Evolutionary conservation across 1,139 yeast species (phyloP).

Genomic region (Komagataea norvegica): DNA sequence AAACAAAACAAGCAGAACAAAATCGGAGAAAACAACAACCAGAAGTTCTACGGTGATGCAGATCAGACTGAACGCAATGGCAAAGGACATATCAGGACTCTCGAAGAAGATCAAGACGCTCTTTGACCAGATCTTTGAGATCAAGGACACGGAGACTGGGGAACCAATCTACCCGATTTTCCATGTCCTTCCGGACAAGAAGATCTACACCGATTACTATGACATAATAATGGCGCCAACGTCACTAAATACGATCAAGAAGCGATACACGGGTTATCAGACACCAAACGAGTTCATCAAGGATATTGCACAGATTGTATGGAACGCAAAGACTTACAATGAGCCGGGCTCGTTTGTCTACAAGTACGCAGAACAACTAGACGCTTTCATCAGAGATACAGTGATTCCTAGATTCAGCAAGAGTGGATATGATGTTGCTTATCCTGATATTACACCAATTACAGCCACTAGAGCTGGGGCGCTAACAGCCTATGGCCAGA

Average conservation of each 20-base stretch:
- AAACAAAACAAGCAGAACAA: slow-evolving; percentile 2
- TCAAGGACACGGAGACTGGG: slow-evolving; percentile 38
- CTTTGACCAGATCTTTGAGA: slow-evolving; percentile 40
- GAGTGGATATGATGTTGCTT: slow-evolving; percentile 40
- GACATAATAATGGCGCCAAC: slow-evolving; percentile 65
- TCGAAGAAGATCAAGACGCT: slow-evolving; percentile 37
- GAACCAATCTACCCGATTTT: slow-evolving; percentile 26
- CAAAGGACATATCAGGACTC: slow-evolving; percentile 29
- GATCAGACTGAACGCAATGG: slow-evolving; percentile 5
- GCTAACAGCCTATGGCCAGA: slow-evolving; percentile 19
- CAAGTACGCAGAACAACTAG: slow-evolving; percentile 67
- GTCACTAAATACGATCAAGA: slow-evolving; percentile 69
- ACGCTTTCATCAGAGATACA: slow-evolving; percentile 49
- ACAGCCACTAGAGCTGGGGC: slow-evolving; percentile 31
- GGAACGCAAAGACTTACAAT: slow-evolving; percentile 87
- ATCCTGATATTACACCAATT: slow-evolving; percentile 73
- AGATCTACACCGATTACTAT: slow-evolving; percentile 67
- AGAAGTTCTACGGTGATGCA: not conserved
- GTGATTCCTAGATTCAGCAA: slow-evolving; percentile 48
- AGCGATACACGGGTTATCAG: slow-evolving; percentile 44
- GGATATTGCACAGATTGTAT: slow-evolving; percentile 77
- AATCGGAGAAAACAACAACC: not conserved
- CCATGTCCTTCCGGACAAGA: slow-evolving; percentile 50
- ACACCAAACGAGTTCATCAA: slow-evolving; percentile 63
- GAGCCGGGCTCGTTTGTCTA: slow-evolving; percentile 64